Evolutionary conservation across 768 basidiomycete genomes (phyloP).

Genomic region (Amyloporia xantha): DNA sequence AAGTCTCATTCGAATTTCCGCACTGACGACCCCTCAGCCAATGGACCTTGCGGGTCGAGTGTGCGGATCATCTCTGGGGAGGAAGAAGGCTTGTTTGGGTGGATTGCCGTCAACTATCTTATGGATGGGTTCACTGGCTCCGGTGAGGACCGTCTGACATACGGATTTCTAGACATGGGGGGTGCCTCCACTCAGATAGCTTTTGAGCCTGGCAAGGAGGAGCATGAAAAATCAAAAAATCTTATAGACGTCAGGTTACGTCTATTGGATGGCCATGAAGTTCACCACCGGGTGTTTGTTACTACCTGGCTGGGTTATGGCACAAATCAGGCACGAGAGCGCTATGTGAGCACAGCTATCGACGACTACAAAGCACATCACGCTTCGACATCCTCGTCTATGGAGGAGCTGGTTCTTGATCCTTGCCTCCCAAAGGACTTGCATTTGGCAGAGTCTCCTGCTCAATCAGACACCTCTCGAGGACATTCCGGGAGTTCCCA

Average conservation of each 20-base stretch:
- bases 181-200: slow-evolving; percentile 99
- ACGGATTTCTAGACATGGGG: slow-evolving; percentile 98
- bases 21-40: slow-evolving; percentile 55
- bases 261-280: slow-evolving; percentile 77
- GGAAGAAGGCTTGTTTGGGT: slow-evolving; percentile 96
- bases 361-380: slow-evolving; percentile 44
- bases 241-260: slow-evolving; percentile 78
- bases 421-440: slow-evolving; percentile 87
- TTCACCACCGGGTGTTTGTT: slow-evolving; percentile 90
- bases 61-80: slow-evolving; percentile 95
- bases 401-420: slow-evolving; percentile 51
- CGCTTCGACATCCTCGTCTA: slow-evolving; percentile 15
- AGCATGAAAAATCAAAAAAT: slow-evolving; percentile 48
- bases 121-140: slow-evolving; percentile 85
- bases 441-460: slow-evolving; percentile 46
- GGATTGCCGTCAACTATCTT: slow-evolving; percentile 98
- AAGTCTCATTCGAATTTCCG: slow-evolving; percentile 70
- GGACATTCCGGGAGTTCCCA: slow-evolving; percentile 47
- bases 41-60: slow-evolving; percentile 87
- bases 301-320: slow-evolving; percentile 99
- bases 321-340: slow-evolving; percentile 92
- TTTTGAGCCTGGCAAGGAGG: slow-evolving; percentile 72
- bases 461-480: slow-evolving; percentile 33
- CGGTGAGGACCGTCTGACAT: slow-evolving; percentile 66
- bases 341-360: slow-evolving; percentile 74